These are phyloP conservation scores for Hymenoscyphus fructigenus DNA, from an alignment of 2,329 filamentous ascomycete genomes.

Conservation along the genomic window DNA sequence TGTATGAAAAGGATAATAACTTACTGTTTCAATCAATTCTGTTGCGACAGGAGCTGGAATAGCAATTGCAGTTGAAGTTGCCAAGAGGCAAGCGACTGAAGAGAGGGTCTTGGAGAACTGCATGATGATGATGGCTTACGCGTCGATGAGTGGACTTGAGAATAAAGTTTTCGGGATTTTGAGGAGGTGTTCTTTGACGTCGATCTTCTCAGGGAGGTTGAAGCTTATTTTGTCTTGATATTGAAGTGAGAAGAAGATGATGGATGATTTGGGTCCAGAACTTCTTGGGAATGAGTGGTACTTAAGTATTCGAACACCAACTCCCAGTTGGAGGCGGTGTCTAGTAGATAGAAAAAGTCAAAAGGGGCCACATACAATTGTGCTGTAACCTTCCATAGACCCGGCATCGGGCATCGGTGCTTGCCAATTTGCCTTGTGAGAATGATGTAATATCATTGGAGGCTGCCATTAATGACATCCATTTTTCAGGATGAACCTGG, in stretches of 20 bases:
- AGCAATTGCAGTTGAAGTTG: background rate
- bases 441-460: too few relatives aligned
- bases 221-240: background rate
- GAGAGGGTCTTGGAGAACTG: constrained; percentile 1
- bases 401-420: background rate
- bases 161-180: background rate
- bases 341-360: background rate
- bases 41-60: background rate
- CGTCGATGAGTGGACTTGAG: background rate
- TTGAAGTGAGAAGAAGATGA: background rate
- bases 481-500: too few relatives aligned
- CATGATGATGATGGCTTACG: constrained; percentile 1
- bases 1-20: background rate
- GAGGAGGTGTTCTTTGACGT: background rate
- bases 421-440: background rate
- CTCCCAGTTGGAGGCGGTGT: background rate
- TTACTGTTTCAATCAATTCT: background rate
- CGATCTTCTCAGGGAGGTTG: background rate
- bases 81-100: constrained; percentile 3
- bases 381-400: too few relatives aligned
- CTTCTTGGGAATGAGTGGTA: background rate
- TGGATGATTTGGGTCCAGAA: background rate
- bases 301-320: background rate
- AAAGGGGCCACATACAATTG: background rate
- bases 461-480: too few relatives aligned